Evolutionary conservation across 148 eudicot species (phyloP).

Genomic region (Vaccinium vitisidaea): DNA sequence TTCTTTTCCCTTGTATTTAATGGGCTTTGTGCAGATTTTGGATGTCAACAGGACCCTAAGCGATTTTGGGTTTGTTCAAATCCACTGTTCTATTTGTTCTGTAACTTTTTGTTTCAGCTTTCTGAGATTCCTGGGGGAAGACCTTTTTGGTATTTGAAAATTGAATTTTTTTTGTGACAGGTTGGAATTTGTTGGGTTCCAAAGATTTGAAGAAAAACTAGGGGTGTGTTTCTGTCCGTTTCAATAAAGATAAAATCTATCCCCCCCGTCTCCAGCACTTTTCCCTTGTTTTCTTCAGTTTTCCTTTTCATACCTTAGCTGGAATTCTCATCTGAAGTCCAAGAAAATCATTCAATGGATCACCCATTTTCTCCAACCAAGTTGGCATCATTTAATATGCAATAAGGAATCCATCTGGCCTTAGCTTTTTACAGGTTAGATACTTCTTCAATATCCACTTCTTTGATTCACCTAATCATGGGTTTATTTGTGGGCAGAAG

Average conservation of each 20-base stretch:
- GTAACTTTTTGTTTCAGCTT: conserved; percentile 8
- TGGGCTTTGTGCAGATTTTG: not conserved
- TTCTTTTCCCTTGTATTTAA: conserved; percentile 4
- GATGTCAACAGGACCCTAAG: not conserved
- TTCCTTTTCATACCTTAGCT: conserved; percentile 12
- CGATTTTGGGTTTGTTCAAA: conserved; percentile 13
- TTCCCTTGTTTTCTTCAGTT: not conserved
- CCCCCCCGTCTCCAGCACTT: not conserved
- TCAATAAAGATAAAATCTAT: conserved; percentile 14
- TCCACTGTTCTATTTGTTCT: not conserved
- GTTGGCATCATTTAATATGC: not conserved
- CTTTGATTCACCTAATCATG: not conserved
- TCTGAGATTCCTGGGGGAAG: not conserved
- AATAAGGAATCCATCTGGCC: not conserved
- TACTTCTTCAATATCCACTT: not conserved
- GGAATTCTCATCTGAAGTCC: conserved; percentile 15
- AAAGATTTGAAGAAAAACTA: not conserved
- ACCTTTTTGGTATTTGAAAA: conserved; percentile 17
- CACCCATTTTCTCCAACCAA: not conserved
- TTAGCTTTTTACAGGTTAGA: not conserved
- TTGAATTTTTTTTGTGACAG: conserved; percentile 10
- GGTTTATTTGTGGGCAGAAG: not conserved
- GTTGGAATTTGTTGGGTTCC: conserved; percentile 21
- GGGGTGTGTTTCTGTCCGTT: conserved; percentile 15
- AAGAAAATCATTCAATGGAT: not conserved